Evolutionary conservation across 2,329 filamentous ascomycete genomes (phyloP).

Genomic region (Samsoniella hepiali): DNA sequence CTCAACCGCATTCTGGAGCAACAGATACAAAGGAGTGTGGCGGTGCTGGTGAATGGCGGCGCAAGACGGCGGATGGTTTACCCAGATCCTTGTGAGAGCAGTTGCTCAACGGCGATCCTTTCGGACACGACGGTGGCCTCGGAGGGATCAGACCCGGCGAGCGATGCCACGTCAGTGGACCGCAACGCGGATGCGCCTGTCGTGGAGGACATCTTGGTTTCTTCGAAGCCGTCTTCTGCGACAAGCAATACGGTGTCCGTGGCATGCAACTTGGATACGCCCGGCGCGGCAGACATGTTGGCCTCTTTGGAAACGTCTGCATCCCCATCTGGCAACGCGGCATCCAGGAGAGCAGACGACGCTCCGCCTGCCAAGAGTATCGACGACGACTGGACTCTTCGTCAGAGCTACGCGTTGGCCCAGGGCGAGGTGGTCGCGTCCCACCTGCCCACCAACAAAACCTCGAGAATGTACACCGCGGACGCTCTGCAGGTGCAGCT

Average conservation of each 20-base stretch:
- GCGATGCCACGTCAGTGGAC: not conserved
- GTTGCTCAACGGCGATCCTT: not conserved
- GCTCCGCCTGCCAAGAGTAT: not conserved
- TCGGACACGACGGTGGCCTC: not conserved
- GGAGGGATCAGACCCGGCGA: not conserved
- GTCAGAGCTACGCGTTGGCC: constrained; percentile 1
- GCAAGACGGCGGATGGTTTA: not conserved
- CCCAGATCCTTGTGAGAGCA: constrained; percentile 8
- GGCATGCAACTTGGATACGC: not conserved
- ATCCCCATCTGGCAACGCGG: not conserved
- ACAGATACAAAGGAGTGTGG: not conserved
- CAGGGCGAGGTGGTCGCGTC: constrained; percentile 6
- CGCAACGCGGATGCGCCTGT: not conserved
- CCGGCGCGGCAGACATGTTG: not conserved
- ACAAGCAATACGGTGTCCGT: not conserved
- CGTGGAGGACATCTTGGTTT: not conserved
- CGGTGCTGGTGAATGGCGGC: not conserved
- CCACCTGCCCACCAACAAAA: not conserved
- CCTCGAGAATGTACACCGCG: not conserved
- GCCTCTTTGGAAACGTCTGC: not conserved
- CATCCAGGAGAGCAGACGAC: not conserved
- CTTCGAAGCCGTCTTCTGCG: not conserved
- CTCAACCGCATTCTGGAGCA: not conserved
- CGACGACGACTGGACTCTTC: not conserved
- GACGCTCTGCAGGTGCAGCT: not conserved